phyloP scores from a whole-genome alignment of 257 asterid genomes.

The Jacaranda copaia region DNA sequence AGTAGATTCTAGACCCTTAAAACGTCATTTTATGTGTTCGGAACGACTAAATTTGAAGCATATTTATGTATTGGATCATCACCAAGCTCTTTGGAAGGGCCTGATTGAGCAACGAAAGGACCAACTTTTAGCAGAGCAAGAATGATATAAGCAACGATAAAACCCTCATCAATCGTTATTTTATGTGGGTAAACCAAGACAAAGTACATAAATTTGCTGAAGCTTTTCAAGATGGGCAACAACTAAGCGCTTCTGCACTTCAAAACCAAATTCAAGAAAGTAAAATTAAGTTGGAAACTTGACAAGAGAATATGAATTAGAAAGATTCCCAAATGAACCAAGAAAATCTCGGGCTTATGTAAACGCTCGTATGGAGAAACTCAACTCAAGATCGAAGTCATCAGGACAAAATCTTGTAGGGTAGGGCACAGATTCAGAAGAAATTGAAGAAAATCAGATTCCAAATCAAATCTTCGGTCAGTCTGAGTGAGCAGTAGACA shows the following conservation, averaged over 20 bases:
- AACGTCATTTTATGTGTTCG: conserved; percentile 73
- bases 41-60: conserved; percentile 34
- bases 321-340: conserved; percentile 34
- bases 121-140: conserved; percentile 42
- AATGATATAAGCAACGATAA: conserved; percentile 43
- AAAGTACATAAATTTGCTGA: conserved; percentile 45
- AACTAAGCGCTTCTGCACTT: conserved; percentile 46
- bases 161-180: conserved; percentile 67
- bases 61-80: conserved; percentile 27
- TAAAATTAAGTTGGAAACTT: conserved; percentile 29
- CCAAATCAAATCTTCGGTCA: conserved; percentile 46
- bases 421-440: conserved; percentile 7
- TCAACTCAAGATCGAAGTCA: conserved; percentile 38
- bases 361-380: background rate
- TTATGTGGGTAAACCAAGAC: conserved; percentile 70
- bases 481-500: conserved; percentile 56
- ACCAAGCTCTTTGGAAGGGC: conserved; percentile 17
- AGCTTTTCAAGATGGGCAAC: conserved; percentile 53
- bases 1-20: conserved; percentile 49
- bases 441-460: conserved; percentile 38
- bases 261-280: conserved; percentile 45
- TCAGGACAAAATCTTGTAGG: conserved; percentile 18
- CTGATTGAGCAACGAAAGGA: conserved; percentile 44
- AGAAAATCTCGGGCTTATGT: conserved; percentile 11
- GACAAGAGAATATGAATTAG: conserved; percentile 29